A percentile compares a stretch with the other conserved stretches of the same genome.
These are phyloP conservation scores for Boletus smithii DNA, from an alignment of 1,284 basidiomycete species.

Conservation along the genomic window DNA sequence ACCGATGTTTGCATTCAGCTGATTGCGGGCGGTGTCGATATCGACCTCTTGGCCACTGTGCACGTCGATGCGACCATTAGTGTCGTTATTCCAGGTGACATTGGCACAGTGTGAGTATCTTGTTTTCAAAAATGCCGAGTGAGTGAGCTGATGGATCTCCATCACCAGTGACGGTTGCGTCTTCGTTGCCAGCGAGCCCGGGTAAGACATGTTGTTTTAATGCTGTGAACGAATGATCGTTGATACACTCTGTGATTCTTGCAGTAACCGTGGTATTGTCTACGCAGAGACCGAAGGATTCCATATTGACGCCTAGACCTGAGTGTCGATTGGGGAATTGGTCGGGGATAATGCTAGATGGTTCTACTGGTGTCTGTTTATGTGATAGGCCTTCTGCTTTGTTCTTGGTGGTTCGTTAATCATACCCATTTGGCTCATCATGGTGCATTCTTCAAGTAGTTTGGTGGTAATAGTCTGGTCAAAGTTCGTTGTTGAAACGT, in stretches of 20 bases:
- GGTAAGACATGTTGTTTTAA: neutral
- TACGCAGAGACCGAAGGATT: neutral
- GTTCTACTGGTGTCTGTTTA: neutral
- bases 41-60: neutral
- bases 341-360: neutral
- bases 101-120: neutral
- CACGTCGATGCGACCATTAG: neutral
- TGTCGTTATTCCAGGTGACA: neutral
- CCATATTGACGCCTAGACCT: neutral
- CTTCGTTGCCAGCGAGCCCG: neutral
- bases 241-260: neutral
- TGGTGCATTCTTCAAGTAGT: no score
- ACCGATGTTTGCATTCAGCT: no score
- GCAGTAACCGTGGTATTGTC: neutral
- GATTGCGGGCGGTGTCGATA: neutral
- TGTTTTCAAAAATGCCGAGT: neutral
- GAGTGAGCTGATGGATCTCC: neutral
- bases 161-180: neutral
- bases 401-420: no score
- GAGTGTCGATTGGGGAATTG: neutral
- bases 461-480: no score
- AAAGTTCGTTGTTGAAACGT: no score
- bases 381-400: neutral
- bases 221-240: neutral
- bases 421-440: no score